Percentiles rank a stretch among this genome's conserved stretches.
phyloP scores from a whole-genome alignment of 148 eudicot species.

The Fagopyrum esculentum region DNA sequence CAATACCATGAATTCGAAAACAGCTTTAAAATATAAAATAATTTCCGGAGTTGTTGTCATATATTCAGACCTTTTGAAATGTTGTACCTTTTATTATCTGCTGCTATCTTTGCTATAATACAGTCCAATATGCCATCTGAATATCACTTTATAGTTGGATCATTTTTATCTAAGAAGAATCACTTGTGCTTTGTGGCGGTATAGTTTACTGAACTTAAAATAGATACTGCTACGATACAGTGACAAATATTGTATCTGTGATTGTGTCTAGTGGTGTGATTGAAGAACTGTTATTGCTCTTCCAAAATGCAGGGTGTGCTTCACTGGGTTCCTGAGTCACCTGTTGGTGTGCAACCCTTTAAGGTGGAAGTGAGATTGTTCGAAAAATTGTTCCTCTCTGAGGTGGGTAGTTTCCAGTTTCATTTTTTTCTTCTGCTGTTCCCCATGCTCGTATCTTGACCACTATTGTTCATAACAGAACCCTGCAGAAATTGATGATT shows the following conservation, averaged over 20 bases:
- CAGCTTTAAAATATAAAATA: no score
- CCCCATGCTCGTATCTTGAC: background rate
- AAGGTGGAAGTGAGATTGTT: conserved; percentile 90
- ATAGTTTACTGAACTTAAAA: background rate
- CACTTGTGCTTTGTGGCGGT: background rate
- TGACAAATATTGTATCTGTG: conserved; percentile 3
- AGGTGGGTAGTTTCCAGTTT: conserved; percentile 38
- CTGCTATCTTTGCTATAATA: background rate
- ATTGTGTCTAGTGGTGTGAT: background rate
- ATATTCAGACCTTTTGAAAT: no score
- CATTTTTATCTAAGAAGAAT: background rate
- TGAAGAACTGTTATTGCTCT: background rate
- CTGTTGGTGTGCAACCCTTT: conserved; percentile 75
- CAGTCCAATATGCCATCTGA: no score
- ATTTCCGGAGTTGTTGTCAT: no score
- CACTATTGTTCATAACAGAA: conserved; percentile 34
- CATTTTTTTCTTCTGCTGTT: background rate
- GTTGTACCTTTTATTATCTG: background rate
- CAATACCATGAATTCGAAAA: no score
- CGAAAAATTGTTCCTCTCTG: conserved; percentile 75
- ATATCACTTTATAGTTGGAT: background rate
- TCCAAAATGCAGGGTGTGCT: conserved; percentile 60
- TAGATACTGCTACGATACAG: background rate
- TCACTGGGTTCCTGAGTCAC: conserved; percentile 88
- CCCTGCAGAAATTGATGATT: conserved; percentile 82